Evolutionary conservation across 495 filamentous ascomycete genomes (phyloP).

Genomic region (Podospora pseudoanserina): DNA sequence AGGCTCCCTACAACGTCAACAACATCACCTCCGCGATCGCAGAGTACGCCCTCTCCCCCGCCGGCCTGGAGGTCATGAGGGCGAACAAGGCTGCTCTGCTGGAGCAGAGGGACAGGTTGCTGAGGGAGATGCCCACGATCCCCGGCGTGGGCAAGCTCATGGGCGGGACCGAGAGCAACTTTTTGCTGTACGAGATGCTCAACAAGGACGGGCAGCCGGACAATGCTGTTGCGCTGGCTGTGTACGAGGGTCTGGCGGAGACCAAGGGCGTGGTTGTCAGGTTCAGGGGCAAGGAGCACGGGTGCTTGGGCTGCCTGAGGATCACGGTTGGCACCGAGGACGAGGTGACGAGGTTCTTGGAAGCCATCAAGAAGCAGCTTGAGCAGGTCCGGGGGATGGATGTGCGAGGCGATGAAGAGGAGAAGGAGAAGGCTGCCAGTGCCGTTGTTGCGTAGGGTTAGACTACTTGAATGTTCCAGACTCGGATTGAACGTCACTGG

Average conservation of each 20-base stretch:
- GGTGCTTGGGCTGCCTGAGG: constrained; percentile 81
- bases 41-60: constrained; percentile 59
- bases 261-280: constrained; percentile 85
- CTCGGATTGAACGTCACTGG: not conserved
- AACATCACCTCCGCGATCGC: constrained; percentile 82
- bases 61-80: constrained; percentile 68
- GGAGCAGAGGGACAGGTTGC: constrained; percentile 68
- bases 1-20: constrained; percentile 93
- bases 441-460: not conserved
- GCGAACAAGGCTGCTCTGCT: constrained; percentile 64
- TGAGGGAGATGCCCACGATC: constrained; percentile 69
- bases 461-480: not conserved
- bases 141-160: constrained; percentile 74
- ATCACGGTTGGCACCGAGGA: constrained; percentile 89
- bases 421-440: constrained; percentile 24
- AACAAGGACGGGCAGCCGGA: constrained; percentile 67
- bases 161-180: constrained; percentile 81
- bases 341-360: constrained; percentile 75
- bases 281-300: constrained; percentile 87
- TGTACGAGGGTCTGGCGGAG: constrained; percentile 84
- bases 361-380: constrained; percentile 58
- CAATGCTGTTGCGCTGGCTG: constrained; percentile 69
- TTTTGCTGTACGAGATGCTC: constrained; percentile 83
- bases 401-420: constrained; percentile 34
- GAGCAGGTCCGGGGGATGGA: constrained; percentile 12